Evolutionary conservation across 768 basidiomycete genomes (phyloP).

Genomic region (Dentipellis sp.): DNA sequence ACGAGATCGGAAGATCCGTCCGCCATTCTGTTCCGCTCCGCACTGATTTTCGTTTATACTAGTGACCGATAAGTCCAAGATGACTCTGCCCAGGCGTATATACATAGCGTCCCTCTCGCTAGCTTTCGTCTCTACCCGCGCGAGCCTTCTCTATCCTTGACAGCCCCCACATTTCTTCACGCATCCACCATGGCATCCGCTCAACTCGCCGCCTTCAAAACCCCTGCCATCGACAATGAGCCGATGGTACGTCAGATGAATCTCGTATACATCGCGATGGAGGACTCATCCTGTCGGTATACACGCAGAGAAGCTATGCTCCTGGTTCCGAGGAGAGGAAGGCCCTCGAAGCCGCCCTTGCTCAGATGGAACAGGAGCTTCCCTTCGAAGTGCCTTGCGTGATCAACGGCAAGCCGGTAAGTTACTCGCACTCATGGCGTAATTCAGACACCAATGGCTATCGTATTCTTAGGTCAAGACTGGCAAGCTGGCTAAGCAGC

Average conservation of each 20-base stretch:
- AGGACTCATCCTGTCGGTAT: background rate
- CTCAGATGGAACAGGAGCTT: constrained; percentile 70
- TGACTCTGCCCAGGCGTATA: too few relatives aligned
- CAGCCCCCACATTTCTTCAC: too few relatives aligned
- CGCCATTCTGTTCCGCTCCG: too few relatives aligned
- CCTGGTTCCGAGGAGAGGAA: constrained; percentile 71
- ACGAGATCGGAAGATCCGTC: too few relatives aligned
- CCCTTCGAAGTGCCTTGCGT: constrained; percentile 93
- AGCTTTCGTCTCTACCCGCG: too few relatives aligned
- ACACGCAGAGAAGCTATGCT: constrained; percentile 59
- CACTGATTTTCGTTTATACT: too few relatives aligned
- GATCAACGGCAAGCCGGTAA: constrained; percentile 79
- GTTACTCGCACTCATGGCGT: constrained; percentile 16
- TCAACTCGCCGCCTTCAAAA: constrained; percentile 78
- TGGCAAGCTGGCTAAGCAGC: constrained; percentile 68
- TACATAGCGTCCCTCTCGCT: too few relatives aligned
- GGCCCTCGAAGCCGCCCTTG: constrained; percentile 61
- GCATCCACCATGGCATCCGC: constrained; percentile 25
- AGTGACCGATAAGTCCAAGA: too few relatives aligned
- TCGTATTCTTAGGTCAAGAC: constrained; percentile 55
- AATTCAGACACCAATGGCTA: background rate
- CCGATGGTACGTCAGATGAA: constrained; percentile 57
- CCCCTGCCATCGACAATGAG: constrained; percentile 86
- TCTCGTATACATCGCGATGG: background rate
- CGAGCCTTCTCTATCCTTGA: too few relatives aligned